These are phyloP conservation scores for Saksenaea vasiformis DNA, from an alignment of 371 early-diverging fungal species.

Conservation along the genomic window DNA sequence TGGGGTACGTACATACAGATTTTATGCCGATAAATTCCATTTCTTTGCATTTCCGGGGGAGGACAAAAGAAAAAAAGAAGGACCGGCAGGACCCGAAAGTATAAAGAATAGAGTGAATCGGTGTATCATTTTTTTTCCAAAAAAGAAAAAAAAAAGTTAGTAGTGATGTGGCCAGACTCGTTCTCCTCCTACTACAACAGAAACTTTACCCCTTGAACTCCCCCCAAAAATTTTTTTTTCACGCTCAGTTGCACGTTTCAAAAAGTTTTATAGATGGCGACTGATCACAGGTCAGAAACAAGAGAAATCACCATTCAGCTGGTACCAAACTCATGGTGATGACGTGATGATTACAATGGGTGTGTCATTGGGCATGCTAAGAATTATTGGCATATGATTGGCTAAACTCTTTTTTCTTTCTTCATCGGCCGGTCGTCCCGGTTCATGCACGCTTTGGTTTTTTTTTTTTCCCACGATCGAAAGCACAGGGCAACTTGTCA, in stretches of 20 bases:
- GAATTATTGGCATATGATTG: background rate
- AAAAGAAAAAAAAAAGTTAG: background rate
- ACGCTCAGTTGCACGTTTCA: conserved; percentile 5
- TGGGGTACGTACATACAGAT: conserved; percentile 33
- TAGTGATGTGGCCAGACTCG: background rate
- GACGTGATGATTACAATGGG: background rate
- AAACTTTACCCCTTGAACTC: background rate
- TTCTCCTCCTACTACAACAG: background rate
- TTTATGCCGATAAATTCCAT: conserved; percentile 7
- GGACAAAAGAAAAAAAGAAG: background rate
- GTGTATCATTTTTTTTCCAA: background rate
- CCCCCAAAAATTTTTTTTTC: background rate
- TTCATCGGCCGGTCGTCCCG: background rate
- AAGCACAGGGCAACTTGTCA: background rate
- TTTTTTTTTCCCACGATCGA: background rate
- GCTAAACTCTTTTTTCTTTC: too few species aligned
- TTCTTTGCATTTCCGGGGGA: background rate
- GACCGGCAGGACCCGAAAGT: conserved; percentile 4
- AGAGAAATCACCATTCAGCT: background rate
- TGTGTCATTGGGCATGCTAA: background rate
- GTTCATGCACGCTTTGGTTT: background rate
- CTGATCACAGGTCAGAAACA: background rate
- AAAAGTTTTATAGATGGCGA: background rate
- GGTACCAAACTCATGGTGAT: background rate
- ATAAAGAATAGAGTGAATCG: background rate